Percentiles rank a stretch among this genome's conserved stretches.
phyloP scores from a whole-genome alignment of 768 basidiomycete genomes.

The Russula compacta region DNA sequence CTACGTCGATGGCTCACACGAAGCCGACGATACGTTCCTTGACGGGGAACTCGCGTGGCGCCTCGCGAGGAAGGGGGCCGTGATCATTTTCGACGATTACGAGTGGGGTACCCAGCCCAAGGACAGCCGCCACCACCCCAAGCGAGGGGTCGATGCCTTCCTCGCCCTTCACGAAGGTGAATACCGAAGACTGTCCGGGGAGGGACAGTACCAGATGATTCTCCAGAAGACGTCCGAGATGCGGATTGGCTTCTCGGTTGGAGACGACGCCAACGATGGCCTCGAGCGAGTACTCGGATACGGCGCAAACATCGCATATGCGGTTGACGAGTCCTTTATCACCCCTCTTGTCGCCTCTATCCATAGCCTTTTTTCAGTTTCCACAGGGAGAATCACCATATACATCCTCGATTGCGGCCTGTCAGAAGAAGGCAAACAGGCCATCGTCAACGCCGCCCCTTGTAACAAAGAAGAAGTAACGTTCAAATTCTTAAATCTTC shows the following conservation, averaged over 20 bases:
- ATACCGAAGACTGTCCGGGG: slow-evolving; percentile 33
- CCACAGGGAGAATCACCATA: slow-evolving; percentile 34
- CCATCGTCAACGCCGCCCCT: slow-evolving; percentile 27
- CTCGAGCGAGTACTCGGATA: slow-evolving; percentile 30
- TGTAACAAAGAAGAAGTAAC: slow-evolving; percentile 28
- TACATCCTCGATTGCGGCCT: slow-evolving; percentile 45
- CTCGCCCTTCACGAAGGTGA: slow-evolving; percentile 41
- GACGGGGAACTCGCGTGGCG: slow-evolving; percentile 54
- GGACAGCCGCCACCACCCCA: slow-evolving; percentile 44
- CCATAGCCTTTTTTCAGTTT: slow-evolving; percentile 31
- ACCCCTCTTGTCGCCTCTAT: slow-evolving; percentile 43
- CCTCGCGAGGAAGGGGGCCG: slow-evolving; percentile 39
- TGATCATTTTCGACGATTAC: slow-evolving; percentile 53
- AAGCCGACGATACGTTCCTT: slow-evolving; percentile 51
- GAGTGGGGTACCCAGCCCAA: slow-evolving; percentile 40
- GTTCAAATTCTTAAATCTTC: slow-evolving; percentile 35
- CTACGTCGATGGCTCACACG: slow-evolving; percentile 52
- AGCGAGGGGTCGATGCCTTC: slow-evolving; percentile 48
- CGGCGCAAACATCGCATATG: slow-evolving; percentile 40
- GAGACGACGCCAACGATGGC: slow-evolving; percentile 12
- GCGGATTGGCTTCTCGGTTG: slow-evolving; percentile 43
- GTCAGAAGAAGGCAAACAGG: slow-evolving; percentile 27
- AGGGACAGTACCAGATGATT: slow-evolving; percentile 42
- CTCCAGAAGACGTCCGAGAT: slow-evolving; percentile 41
- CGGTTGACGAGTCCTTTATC: slow-evolving; percentile 36